phyloP scores from a whole-genome alignment of 306 rosid genomes.

The Vigna angularis region DNA sequence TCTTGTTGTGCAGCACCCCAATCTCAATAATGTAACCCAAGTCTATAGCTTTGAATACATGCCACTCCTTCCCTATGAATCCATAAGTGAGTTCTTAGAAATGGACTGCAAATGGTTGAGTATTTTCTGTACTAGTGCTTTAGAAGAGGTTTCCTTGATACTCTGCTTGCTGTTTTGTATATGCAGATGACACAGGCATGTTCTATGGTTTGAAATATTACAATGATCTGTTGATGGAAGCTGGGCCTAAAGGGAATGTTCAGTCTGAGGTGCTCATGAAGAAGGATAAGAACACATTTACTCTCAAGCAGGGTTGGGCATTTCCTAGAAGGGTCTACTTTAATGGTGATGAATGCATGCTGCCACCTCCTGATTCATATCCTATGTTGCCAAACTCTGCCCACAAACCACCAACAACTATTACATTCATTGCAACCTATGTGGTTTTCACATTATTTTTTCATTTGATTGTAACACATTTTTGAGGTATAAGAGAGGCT shows the following conservation, averaged over 20 bases:
- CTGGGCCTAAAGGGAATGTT: constrained; percentile 86
- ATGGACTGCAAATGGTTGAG: not conserved
- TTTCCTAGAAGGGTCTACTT: constrained; percentile 93
- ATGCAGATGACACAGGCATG: constrained; percentile 96
- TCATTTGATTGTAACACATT: constrained; percentile 43
- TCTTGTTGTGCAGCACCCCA: constrained; percentile 87
- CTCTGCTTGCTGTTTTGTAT: constrained; percentile 10
- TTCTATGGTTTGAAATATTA: constrained; percentile 90
- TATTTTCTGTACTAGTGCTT: constrained; percentile 11
- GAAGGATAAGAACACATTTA: constrained; percentile 76
- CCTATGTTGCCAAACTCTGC: constrained; percentile 86
- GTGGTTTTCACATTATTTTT: constrained; percentile 49
- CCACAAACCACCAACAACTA: constrained; percentile 31
- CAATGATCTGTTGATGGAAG: constrained; percentile 90
- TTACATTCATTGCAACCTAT: constrained; percentile 39
- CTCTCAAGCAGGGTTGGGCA: constrained; percentile 92
- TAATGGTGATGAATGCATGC: constrained; percentile 91
- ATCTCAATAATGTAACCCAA: constrained; percentile 89
- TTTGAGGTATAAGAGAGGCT: constrained; percentile 10
- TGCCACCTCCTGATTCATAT: constrained; percentile 87
- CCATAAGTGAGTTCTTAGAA: constrained; percentile 70
- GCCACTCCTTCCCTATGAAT: constrained; percentile 81
- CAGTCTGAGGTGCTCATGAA: constrained; percentile 85
- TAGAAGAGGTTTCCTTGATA: constrained; percentile 6
- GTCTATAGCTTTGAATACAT: constrained; percentile 90